Conservation (phyloP, 208 protist genomes). For the Trypanosoma caninum region DNA sequence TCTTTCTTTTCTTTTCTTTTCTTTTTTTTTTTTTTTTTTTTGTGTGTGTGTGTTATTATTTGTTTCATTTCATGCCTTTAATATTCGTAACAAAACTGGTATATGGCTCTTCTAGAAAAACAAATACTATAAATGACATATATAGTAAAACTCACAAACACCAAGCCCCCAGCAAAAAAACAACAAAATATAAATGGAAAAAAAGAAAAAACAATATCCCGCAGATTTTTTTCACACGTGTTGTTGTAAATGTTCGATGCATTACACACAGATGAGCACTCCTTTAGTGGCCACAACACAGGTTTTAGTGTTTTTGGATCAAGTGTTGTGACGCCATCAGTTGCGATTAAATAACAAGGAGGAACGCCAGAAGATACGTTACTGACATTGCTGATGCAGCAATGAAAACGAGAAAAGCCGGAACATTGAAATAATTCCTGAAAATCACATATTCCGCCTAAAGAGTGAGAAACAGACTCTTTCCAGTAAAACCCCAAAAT, state of each 20-base stretch:
- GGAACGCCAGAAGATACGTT: background rate
- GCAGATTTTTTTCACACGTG: constrained; percentile 5
- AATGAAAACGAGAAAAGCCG: constrained; percentile 34
- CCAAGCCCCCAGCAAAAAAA: background rate
- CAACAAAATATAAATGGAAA: background rate
- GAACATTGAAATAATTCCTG: constrained; percentile 40
- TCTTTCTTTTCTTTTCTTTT: background rate
- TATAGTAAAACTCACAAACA: constrained; percentile 6
- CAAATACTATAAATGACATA: background rate
- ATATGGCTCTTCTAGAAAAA: background rate
- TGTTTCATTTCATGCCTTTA: background rate
- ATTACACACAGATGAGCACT: constrained; percentile 29
- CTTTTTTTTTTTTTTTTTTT: constrained; percentile 1
- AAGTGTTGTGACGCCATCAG: constrained; percentile 30
- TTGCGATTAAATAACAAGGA: constrained; percentile 35
- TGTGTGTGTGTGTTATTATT: background rate
- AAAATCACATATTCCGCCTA: constrained; percentile 31
- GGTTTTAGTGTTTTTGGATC: constrained; percentile 23
- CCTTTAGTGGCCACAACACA: constrained; percentile 29
- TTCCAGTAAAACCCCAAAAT: constrained; percentile 24
- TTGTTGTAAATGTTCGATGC: constrained; percentile 20
- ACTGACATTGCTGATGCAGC: constrained; percentile 33
- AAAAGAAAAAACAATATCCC: background rate
- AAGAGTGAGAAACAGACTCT: constrained; percentile 15
- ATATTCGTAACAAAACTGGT: constrained; percentile 14